A percentile compares a stretch with the other conserved stretches of the same genome.
These are phyloP conservation scores for Terfezia claveryi DNA, from an alignment of 495 filamentous ascomycete species.

Conservation along the genomic window DNA sequence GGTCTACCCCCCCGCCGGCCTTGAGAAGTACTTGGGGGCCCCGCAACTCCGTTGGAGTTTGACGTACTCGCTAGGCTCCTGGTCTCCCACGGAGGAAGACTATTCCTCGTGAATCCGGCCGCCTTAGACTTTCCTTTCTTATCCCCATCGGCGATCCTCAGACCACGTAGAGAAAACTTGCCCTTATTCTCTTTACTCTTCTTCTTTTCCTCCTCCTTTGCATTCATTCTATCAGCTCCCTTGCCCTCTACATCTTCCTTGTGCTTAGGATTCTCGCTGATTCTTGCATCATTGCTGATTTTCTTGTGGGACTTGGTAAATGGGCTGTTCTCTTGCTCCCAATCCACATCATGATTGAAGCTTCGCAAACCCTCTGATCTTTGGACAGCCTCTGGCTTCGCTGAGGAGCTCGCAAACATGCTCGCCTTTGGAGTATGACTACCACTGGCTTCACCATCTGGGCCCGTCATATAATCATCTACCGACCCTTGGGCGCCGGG, in stretches of 20 bases:
- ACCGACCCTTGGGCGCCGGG: constrained; percentile 10
- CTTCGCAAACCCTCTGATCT: constrained; percentile 41
- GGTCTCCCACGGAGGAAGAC: not conserved
- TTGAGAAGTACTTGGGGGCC: not conserved
- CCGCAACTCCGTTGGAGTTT: not conserved
- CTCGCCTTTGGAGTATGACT: not conserved
- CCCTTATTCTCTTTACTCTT: not conserved
- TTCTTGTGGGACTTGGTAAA: constrained; percentile 35
- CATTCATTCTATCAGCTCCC: constrained; percentile 38
- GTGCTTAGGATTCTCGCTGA: constrained; percentile 42
- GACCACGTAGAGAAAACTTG: not conserved
- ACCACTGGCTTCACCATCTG: not conserved
- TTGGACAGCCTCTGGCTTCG: constrained; percentile 29
- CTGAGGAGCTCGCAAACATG: not conserved
- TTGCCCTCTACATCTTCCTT: constrained; percentile 55
- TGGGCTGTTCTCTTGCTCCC: constrained; percentile 41
- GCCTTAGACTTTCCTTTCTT: not conserved
- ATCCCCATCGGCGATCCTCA: not conserved
- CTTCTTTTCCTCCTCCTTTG: constrained; percentile 1
- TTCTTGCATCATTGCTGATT: constrained; percentile 37
- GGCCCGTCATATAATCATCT: not conserved
- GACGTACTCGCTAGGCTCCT: constrained; percentile 10
- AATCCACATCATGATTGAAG: constrained; percentile 69
- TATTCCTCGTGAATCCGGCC: not conserved
- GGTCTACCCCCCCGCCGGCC: not conserved